Evolutionary conservation across 176 grass and related monocot genomes (phyloP).

Genomic region (Calamus simplicifolius): DNA sequence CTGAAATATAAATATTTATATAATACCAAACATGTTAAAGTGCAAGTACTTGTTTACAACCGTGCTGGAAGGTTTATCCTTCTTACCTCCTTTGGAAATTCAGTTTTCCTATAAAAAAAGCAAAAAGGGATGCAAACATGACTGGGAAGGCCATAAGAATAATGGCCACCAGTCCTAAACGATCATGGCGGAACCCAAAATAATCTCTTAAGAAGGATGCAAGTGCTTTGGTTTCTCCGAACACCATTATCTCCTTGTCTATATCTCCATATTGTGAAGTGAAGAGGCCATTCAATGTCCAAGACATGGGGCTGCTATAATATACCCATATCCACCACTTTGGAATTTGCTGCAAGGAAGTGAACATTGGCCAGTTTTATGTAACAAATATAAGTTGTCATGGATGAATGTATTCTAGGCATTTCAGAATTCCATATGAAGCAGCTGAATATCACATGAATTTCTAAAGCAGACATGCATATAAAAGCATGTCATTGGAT

Average conservation of each 20-base stretch:
- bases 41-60: too few relatives aligned
- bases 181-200: constrained; percentile 46
- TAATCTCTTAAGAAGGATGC: constrained; percentile 45
- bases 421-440: neutral
- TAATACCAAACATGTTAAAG: too few relatives aligned
- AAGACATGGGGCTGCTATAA: constrained; percentile 39
- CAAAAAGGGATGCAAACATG: constrained; percentile 43
- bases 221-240: constrained; percentile 43
- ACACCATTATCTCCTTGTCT: constrained; percentile 12
- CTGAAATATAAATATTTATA: too few relatives aligned
- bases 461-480: neutral
- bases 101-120: constrained; percentile 47
- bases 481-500: neutral
- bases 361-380: neutral
- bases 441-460: neutral
- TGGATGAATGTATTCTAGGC: too few relatives aligned
- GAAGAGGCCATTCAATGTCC: constrained; percentile 57
- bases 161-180: constrained; percentile 35
- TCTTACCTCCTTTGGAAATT: constrained; percentile 68
- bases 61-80: too few relatives aligned
- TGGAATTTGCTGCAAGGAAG: constrained; percentile 66
- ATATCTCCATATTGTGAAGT: constrained; percentile 59
- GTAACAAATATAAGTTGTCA: neutral
- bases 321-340: constrained; percentile 87
- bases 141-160: constrained; percentile 34